Base-by-base conservation (phyloP, 1,284 basidiomycete species). In the Cerrena zonata region DNA sequence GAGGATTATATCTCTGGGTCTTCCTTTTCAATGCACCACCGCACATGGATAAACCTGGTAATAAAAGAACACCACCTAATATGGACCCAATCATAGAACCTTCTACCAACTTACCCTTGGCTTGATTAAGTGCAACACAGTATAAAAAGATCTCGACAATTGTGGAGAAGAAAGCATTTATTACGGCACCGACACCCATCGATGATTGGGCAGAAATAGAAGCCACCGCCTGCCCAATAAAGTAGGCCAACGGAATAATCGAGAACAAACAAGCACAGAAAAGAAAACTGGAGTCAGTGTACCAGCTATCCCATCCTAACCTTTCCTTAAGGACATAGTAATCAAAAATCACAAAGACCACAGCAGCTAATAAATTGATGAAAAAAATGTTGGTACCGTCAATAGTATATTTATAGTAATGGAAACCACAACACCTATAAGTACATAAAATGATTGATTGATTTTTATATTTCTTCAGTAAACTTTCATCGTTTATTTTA, bases 211-310 rank as follows among this genome's bases (percentile, higher is more conserved):
- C 95, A 22, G 90, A 94, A 65, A 99, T 99, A 46, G 91, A 94
- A 0, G 96, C 96, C 50, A 99, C 96, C 1, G 96, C 96, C 96
- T 98, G 98, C 22, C 96, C 96, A 63, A 99, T 98, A 72, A 97
- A 99, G 76, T 99, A 99, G 5, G 91, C 94, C 5, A 99, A 78
- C 0, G 96, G 96, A 56, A 99, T 97, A 60, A 99, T 93, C 58
- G 89, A 93, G 19, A 89, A 80, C 30, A 99, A 75, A 58, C 89
- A 82, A 61, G 95, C 70, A 39, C 91, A 61, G 66, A 99, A 99
- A 61, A 99, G 88, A 58, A 93, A 71, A 1, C n/a, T n/a, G n/a
- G n/a, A n/a, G n/a, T n/a, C n/a, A n/a, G n/a, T n/a, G n/a, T n/a
- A n/a, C n/a, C n/a, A n/a, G n/a, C n/a, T n/a, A n/a, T n/a, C n/a